Conservation (phyloP, 2,329 filamentous ascomycete genomes). For the Paracamarosporium sp. region DNA sequence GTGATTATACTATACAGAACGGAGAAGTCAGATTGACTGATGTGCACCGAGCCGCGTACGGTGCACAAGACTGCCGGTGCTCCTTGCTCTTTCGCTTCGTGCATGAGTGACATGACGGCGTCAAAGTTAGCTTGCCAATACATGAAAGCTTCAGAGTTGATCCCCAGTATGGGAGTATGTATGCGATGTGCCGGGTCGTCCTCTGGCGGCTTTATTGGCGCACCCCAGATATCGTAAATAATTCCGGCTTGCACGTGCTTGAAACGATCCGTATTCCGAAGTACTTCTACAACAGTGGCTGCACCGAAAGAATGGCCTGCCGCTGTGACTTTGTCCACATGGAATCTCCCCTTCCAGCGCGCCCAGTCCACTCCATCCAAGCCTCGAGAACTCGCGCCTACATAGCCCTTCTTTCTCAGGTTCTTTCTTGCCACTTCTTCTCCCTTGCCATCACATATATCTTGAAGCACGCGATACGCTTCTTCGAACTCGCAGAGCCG, state of each 20-base stretch:
- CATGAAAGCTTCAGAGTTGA: conserved; percentile 74
- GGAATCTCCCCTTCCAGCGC: conserved; percentile 63
- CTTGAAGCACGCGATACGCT: conserved; percentile 62
- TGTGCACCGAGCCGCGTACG: conserved; percentile 66
- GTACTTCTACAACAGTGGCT: conserved; percentile 67
- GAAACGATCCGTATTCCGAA: conserved; percentile 62
- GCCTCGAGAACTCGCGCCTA: conserved; percentile 65
- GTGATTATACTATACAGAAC: conserved; percentile 67
- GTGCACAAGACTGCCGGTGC: conserved; percentile 56
- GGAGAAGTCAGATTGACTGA: conserved; percentile 71
- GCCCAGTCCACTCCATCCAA: conserved; percentile 64
- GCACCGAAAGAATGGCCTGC: conserved; percentile 73
- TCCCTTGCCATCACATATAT: conserved; percentile 63
- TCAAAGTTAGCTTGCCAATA: conserved; percentile 72
- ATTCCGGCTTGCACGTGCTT: conserved; percentile 68
- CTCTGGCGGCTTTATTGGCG: conserved; percentile 51
- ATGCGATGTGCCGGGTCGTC: conserved; percentile 56
- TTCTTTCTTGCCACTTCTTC: conserved; percentile 60
- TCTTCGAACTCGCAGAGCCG: conserved; percentile 70
- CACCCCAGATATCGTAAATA: conserved; percentile 70
- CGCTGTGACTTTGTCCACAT: conserved; percentile 64
- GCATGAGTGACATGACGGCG: conserved; percentile 62
- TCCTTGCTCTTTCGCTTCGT: conserved; percentile 60
- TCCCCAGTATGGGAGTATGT: conserved; percentile 64
- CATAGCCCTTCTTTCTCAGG: conserved; percentile 63